Evolutionary conservation across 257 asterid species (phyloP).

Genomic region (Solanum sitiens): DNA sequence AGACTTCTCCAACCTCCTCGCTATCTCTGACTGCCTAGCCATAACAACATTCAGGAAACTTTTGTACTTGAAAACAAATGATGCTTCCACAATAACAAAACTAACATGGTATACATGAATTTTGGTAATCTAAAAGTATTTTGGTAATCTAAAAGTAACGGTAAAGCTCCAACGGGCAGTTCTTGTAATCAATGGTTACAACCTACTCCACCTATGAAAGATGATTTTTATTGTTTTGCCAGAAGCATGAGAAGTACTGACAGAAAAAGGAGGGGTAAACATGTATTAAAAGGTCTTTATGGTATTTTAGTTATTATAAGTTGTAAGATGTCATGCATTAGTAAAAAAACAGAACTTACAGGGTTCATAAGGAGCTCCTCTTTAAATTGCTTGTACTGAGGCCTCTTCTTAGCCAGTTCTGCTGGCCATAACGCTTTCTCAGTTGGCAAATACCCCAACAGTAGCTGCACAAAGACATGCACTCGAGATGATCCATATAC

Average conservation of each 20-base stretch:
- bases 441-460: conserved; percentile 74
- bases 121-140: too few species aligned
- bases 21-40: conserved; percentile 95
- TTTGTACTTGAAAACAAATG: not conserved
- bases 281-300: not conserved
- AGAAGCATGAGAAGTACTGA: not conserved
- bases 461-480: conserved; percentile 38
- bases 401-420: conserved; percentile 72
- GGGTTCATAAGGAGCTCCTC: conserved; percentile 93
- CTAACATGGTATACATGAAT: not conserved
- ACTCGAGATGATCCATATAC: not conserved
- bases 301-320: not conserved
- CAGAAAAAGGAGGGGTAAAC: not conserved
- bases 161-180: too few species aligned
- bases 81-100: not conserved
- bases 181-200: too few species aligned
- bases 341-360: conserved; percentile 33
- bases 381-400: conserved; percentile 73
- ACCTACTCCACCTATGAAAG: too few species aligned
- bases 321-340: not conserved
- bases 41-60: conserved; percentile 49
- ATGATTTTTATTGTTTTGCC: too few species aligned
- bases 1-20: conserved; percentile 76
- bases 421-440: conserved; percentile 79
- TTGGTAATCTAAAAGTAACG: too few species aligned